Evolutionary conservation across 192 early-diverging fungal species (phyloP).

Genomic region (Coemansia sp.): DNA sequence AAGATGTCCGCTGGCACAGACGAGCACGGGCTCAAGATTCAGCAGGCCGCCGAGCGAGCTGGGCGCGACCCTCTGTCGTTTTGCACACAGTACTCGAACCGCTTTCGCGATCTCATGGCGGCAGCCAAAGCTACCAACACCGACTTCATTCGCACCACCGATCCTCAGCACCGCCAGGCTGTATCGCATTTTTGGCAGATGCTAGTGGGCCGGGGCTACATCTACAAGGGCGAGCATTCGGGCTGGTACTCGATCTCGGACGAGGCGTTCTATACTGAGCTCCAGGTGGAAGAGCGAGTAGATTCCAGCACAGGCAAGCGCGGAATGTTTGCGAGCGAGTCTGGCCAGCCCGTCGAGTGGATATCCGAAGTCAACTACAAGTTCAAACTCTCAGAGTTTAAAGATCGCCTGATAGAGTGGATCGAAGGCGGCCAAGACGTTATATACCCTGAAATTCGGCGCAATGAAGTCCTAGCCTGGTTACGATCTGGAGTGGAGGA

Average conservation of each 20-base stretch:
- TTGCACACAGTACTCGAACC: conserved; percentile 73
- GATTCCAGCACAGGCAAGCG: conserved; percentile 28
- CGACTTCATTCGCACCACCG: conserved; percentile 89
- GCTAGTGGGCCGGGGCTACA: conserved; percentile 70
- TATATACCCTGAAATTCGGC: conserved; percentile 66
- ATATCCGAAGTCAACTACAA: conserved; percentile 93
- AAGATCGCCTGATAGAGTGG: conserved; percentile 68
- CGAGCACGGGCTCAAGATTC: conserved; percentile 98
- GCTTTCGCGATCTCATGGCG: conserved; percentile 63
- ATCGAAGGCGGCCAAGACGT: conserved; percentile 66
- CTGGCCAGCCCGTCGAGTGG: conserved; percentile 89
- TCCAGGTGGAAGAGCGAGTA: conserved; percentile 69
- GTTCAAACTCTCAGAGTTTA: conserved; percentile 74
- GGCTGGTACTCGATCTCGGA: conserved; percentile 98
- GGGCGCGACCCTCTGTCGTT: conserved; percentile 67
- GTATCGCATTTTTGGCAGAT: conserved; percentile 77
- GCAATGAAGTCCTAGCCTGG: conserved; percentile 70
- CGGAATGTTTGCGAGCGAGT: conserved; percentile 66
- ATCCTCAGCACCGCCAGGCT: conserved; percentile 68
- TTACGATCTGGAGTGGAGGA: conserved; percentile 65
- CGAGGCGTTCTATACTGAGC: conserved; percentile 84
- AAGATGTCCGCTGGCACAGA: conserved; percentile 78
- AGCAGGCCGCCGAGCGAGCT: conserved; percentile 78
- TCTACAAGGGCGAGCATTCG: conserved; percentile 89
- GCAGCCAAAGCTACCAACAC: conserved; percentile 75